A percentile compares a stretch with the other conserved stretches of the same genome.
These are phyloP conservation scores for Penicillium sp. DNA, from an alignment of 2,329 filamentous ascomycete species.

Conservation along the genomic window DNA sequence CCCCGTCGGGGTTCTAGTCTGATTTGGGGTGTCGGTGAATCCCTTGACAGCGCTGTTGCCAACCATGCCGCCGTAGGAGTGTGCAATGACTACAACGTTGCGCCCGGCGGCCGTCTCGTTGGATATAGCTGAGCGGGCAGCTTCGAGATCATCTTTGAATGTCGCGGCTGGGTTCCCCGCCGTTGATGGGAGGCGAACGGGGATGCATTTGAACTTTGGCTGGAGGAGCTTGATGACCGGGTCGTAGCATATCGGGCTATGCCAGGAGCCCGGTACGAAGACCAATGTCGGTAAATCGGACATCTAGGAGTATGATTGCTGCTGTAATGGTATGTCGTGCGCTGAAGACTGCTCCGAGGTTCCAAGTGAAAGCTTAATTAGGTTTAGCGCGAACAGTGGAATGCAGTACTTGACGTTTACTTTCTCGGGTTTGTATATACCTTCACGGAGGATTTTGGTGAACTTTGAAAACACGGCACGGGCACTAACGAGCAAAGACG, in stretches of 20 bases:
- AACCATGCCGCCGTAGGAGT: conserved; percentile 52
- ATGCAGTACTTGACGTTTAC: neutral
- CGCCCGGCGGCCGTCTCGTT: conserved; percentile 37
- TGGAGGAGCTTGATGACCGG: conserved; percentile 37
- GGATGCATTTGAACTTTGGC: conserved; percentile 32
- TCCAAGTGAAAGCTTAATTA: too few relatives aligned
- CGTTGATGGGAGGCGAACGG: conserved; percentile 44
- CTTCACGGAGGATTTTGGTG: neutral
- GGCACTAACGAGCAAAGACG: neutral
- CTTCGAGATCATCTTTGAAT: conserved; percentile 46
- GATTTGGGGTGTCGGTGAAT: conserved; percentile 25
- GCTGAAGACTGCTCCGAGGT: too few relatives aligned
- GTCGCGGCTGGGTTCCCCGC: conserved; percentile 34
- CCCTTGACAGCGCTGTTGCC: conserved; percentile 49
- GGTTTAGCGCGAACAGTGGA: too few relatives aligned
- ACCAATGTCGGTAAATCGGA: conserved; percentile 37
- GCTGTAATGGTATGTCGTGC: too few relatives aligned
- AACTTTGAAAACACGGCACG: neutral
- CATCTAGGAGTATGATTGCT: neutral
- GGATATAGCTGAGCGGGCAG: conserved; percentile 37
- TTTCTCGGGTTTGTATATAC: neutral
- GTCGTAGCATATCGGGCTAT: conserved; percentile 40
- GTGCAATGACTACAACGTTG: conserved; percentile 49
- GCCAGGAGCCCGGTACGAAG: conserved; percentile 52
- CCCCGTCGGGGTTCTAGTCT: conserved; percentile 24